Evolutionary conservation across 2,329 filamentous ascomycete genomes (phyloP).

Genomic region (Davidsoniella virescens): DNA sequence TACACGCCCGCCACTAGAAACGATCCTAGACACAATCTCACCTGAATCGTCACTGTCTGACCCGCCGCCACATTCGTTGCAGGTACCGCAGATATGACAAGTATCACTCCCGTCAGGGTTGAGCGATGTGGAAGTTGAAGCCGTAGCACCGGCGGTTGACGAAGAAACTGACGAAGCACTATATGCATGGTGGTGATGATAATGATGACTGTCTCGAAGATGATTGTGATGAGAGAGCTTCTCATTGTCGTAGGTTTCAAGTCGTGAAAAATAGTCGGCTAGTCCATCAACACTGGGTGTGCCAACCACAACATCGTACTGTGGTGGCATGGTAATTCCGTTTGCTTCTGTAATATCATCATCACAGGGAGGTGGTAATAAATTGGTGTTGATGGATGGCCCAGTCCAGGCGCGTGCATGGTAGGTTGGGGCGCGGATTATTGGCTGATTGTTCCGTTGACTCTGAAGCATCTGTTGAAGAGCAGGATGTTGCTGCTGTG

Average conservation of each 20-base stretch:
- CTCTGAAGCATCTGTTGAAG: too few species aligned
- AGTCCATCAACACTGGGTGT: slow-evolving; percentile 50
- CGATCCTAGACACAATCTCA: slow-evolving; percentile 27
- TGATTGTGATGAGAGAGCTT: too few species aligned
- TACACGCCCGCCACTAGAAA: slow-evolving; percentile 36
- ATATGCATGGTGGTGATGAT: too few species aligned
- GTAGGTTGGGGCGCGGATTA: slow-evolving; percentile 63
- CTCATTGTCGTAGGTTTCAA: slow-evolving; percentile 51
- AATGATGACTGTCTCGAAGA: too few species aligned
- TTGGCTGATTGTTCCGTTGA: too few species aligned
- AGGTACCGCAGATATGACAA: neutral
- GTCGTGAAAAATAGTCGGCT: slow-evolving; percentile 72
- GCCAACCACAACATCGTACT: slow-evolving; percentile 66
- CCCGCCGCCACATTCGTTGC: slow-evolving; percentile 19
- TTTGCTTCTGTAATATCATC: slow-evolving; percentile 16
- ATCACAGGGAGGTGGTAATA: slow-evolving; percentile 20
- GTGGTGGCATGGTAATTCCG: slow-evolving; percentile 55
- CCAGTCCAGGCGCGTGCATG: slow-evolving; percentile 67
- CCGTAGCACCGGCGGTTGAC: too few species aligned
- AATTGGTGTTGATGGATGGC: slow-evolving; percentile 30
- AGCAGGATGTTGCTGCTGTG: too few species aligned
- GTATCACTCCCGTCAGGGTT: too few species aligned
- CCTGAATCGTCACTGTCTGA: slow-evolving; percentile 19
- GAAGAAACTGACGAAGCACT: too few species aligned
- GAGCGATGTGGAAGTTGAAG: too few species aligned